Evolutionary conservation across 1,284 basidiomycete genomes (phyloP).

Genomic region (Papiliotrema nemorosa): DNA sequence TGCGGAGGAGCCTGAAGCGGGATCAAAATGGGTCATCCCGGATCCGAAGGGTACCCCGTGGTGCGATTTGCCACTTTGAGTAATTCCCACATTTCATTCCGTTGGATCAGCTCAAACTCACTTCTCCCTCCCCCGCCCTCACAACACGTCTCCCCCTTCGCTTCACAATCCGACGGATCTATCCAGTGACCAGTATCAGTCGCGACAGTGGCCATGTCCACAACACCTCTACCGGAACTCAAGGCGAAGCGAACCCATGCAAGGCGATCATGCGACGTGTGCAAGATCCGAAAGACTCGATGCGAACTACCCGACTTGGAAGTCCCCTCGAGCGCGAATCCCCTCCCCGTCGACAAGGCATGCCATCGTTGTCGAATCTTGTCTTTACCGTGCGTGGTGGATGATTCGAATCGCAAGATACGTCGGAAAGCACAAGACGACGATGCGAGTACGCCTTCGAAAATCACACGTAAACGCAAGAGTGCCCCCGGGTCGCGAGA

Average conservation of each 20-base stretch:
- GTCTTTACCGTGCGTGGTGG: constrained; percentile 40
- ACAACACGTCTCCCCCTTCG: neutral
- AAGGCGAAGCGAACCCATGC: constrained; percentile 43
- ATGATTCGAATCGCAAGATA: constrained; percentile 32
- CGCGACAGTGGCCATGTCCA: neutral
- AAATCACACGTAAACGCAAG: constrained; percentile 1
- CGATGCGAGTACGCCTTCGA: too few species aligned
- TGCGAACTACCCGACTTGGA: constrained; percentile 47
- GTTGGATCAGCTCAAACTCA: neutral
- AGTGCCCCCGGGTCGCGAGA: neutral
- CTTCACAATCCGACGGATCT: neutral
- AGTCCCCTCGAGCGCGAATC: constrained; percentile 28
- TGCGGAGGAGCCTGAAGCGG: neutral
- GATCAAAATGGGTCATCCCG: constrained; percentile 4
- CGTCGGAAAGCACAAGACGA: constrained; percentile 7
- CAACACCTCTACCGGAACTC: constrained; percentile 1
- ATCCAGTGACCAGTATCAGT: neutral
- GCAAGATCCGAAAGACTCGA: constrained; percentile 44
- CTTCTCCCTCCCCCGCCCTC: neutral
- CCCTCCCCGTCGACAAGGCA: constrained; percentile 34
- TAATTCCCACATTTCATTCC: too few species aligned
- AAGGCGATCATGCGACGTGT: constrained; percentile 41
- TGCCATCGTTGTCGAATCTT: constrained; percentile 44
- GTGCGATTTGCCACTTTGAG: too few species aligned
- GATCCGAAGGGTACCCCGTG: too few species aligned